Base-by-base conservation (phyloP, 2,329 filamentous ascomycete species). In the Alternaria arbusti region DNA sequence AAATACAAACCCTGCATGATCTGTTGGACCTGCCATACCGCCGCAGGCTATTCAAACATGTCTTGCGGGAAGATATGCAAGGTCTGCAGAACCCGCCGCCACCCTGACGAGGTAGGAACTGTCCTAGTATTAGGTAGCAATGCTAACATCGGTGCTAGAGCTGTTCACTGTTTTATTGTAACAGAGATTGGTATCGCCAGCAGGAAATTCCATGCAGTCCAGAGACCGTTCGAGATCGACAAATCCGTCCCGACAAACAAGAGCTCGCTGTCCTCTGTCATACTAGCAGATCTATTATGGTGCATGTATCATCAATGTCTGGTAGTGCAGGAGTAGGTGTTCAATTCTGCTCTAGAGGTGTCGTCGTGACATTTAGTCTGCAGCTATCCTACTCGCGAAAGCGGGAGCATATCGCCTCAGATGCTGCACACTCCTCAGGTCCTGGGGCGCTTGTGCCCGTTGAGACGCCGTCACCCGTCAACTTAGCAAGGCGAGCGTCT, bases 301-400 rank as follows among this genome's bases (percentile, higher is more conserved):
- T 40, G 30, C 36, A 40, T 17, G 36, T 3, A 2, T 0, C n/a
- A 1, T 17, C 1, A 0, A 11, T 40, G 0, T 40, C 2, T 10
- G 2, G 15, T 17, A 17, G 36, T 2, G 36, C 2, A 17, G 2
- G 9, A 40, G 36, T 6, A 40, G 2, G 17, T 6, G 36, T 3
- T 40, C 3, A 3, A 17, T 17, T n/a, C 4, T 4, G 15, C 32
- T 40, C 32, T 9, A n/a, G n/a, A n/a, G 8, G 15, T 32, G 6
- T 36, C 7, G 15, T 36, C 1, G 15, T 15, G 13, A 36, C 4
- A 9, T 5, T 36, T 15, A 2, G n/a, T 4, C 4, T 40, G 4
- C 15, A 5, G 32, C 0, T 17, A 17, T 40, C n/a, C 3, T 2
- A 6, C 36, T 40, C 5, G 3, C 36, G 36, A 40, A 17, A 40